Evolutionary conservation across 305 asterid species (phyloP).

Genomic region (Striga hermonthica): DNA sequence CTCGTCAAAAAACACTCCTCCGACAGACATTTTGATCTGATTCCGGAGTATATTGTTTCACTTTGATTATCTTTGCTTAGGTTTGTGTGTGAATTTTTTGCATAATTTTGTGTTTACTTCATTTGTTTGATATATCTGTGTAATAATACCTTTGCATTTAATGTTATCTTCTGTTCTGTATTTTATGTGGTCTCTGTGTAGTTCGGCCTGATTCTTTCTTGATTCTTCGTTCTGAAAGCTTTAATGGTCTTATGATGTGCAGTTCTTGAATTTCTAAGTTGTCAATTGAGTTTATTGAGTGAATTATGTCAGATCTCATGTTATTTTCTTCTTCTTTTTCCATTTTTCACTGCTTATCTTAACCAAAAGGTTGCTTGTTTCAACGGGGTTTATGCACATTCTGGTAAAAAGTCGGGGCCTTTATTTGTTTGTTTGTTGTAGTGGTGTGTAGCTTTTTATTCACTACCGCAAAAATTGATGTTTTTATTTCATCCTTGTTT

Average conservation of each 20-base stretch:
- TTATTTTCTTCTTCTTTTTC: conserved; percentile 11
- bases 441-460: background rate
- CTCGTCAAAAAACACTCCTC: conserved; percentile 31
- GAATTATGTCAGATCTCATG: conserved; percentile 41
- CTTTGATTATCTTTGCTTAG: conserved; percentile 29
- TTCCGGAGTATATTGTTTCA: conserved; percentile 25
- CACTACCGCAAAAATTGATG: background rate
- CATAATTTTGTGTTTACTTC: conserved; percentile 8
- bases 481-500: background rate
- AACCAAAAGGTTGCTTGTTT: conserved; percentile 4
- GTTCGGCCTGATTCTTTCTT: conserved; percentile 21
- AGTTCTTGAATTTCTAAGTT: conserved; percentile 25
- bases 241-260: conserved; percentile 21
- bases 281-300: conserved; percentile 22
- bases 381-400: conserved; percentile 10
- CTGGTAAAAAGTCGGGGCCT: conserved; percentile 12
- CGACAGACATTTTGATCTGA: conserved; percentile 20
- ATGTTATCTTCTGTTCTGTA: conserved; percentile 28
- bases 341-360: conserved; percentile 33
- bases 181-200: conserved; percentile 12
- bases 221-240: conserved; percentile 27
- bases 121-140: conserved; percentile 26
- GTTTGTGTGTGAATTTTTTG: conserved; percentile 22
- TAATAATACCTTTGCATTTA: conserved; percentile 18
- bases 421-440: conserved; percentile 13